Conservation (phyloP, 441 rosid genomes). For the Sinapis alba region DNA sequence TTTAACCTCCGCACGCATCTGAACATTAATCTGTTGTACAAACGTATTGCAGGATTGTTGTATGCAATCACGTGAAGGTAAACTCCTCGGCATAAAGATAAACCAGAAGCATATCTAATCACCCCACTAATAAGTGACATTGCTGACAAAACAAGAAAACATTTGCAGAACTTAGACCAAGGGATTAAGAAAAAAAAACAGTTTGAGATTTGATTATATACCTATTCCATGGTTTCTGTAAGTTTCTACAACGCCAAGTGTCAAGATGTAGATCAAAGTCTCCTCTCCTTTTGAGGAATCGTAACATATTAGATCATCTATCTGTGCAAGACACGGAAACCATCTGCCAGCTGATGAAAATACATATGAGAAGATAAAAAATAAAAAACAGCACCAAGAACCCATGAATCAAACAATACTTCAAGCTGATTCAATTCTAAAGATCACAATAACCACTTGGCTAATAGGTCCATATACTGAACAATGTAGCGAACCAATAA, state of each 20-base stretch:
- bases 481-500: not conserved
- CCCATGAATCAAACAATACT: not conserved
- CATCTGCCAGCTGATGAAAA: conserved; percentile 34
- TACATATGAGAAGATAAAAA: conserved; percentile 7
- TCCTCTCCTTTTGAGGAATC: not conserved
- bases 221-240: not conserved
- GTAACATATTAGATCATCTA: conserved; percentile 30
- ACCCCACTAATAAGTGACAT: not conserved
- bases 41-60: conserved; percentile 73
- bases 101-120: not conserved
- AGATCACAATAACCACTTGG: not conserved
- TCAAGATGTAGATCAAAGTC: not conserved
- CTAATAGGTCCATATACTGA: not conserved
- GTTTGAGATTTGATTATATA: not conserved
- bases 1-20: conserved; percentile 66
- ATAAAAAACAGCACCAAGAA: not conserved
- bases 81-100: not conserved
- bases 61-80: conserved; percentile 81
- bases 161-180: not conserved
- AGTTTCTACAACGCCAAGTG: not conserved
- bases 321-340: conserved; percentile 50
- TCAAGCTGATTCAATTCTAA: not conserved
- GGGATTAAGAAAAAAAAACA: not conserved
- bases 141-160: not conserved
- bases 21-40: conserved; percentile 83